These are phyloP conservation scores for Xerocomus brunneocitrinus DNA, from an alignment of 768 basidiomycete species.

Conservation along the genomic window DNA sequence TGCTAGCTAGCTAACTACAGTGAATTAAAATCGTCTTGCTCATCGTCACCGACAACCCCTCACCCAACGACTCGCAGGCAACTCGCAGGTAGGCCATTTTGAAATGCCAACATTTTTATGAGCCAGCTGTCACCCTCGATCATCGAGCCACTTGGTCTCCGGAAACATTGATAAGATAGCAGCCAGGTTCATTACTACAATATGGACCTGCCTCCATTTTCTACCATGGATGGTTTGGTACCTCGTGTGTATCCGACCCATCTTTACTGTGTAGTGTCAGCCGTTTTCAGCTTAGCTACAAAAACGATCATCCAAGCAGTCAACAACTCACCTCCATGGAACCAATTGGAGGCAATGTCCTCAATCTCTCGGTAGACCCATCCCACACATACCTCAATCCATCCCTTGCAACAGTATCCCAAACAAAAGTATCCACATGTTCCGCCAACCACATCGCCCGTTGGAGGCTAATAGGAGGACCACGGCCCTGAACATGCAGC, in stretches of 20 bases:
- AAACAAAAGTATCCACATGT: slow-evolving; percentile 6
- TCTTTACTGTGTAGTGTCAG: no score
- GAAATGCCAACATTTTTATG: not conserved
- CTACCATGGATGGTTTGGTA: no score
- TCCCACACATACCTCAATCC: slow-evolving; percentile 9
- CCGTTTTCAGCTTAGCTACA: no score
- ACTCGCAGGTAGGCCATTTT: not conserved
- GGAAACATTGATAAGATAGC: no score
- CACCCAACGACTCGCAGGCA: no score
- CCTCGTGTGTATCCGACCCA: no score
- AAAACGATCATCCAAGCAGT: not conserved
- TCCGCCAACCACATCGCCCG: slow-evolving; percentile 4
- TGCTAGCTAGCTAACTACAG: no score
- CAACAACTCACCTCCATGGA: not conserved
- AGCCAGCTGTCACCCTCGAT: not conserved
- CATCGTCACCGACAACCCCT: no score
- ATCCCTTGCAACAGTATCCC: slow-evolving; percentile 10
- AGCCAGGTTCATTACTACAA: no score
- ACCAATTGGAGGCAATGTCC: not conserved
- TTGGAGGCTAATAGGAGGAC: slow-evolving; percentile 3
- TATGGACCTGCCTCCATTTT: no score
- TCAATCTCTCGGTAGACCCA: not conserved
- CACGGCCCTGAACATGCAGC: slow-evolving; percentile 2
- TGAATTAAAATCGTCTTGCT: no score
- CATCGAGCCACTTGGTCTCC: not conserved